Evolutionary conservation across 139 green algal species (phyloP), one percentile per base, ranked within the genome.

Genomic region (Desmodesmus armatus): DNA sequence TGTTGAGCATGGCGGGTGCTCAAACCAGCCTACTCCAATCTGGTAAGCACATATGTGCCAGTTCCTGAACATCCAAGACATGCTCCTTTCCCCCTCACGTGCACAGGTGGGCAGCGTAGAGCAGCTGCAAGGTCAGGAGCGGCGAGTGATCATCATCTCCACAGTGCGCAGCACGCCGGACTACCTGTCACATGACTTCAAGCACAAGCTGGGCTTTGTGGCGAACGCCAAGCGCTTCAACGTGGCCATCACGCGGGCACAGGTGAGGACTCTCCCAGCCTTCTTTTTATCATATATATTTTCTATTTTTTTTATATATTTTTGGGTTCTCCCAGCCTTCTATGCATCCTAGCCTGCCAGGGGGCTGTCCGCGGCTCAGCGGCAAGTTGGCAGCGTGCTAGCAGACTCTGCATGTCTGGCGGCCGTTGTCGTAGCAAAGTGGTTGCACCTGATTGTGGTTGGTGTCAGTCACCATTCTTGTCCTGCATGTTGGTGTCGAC

Each of bases 141-240:
- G 93, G 63, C 67, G 89, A 9, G 86, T 96, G 78, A 93, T 98
- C 69, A 94, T 98, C 89, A 96, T 98, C 49, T 93, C 84, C 37
- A 98, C 95, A 1, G 51, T 82, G 33, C 55, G 60, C 29, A 83
- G 73, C 62, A 70, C 35, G 1, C 49, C 40, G 1, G 49, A 70
- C 25, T 73, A 73, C 44, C 33, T 89, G 55, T 55, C 71, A 21
- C 70, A 85, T 63, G 85, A 89, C 78, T 37, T 3, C 53, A 85
- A 85, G 53, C 85, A 89, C 69, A 80, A 87, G 43, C 85, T 96
- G 29, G 93, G 92, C 51, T 96, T 98, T 84, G 92, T 95, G 84
- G 47, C 78, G 69, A 97, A 95, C 86, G 91, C 95, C 33, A 96
- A 96, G 87, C 87, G 94, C 58, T 98, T 98, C 92, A 98, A 98